Evolutionary conservation across 352 stramenopile species (phyloP).

Genomic region (Thalassiosira exigua): DNA sequence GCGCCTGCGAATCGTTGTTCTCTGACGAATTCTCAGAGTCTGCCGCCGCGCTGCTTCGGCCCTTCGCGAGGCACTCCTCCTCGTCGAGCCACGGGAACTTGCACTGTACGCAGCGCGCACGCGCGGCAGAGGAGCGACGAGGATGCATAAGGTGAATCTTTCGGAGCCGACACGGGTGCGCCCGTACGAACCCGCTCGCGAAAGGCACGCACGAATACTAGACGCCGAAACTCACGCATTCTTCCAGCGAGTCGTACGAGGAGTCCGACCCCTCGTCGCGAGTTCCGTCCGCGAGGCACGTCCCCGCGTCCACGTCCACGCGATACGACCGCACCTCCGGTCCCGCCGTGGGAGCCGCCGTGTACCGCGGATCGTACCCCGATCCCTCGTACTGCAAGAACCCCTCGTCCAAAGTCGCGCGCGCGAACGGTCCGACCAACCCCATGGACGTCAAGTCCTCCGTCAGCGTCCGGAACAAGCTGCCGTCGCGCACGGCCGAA

Average conservation of each 20-base stretch:
- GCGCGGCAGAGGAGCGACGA: too few species aligned
- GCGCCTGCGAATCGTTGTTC: too few species aligned
- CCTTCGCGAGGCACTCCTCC: not conserved
- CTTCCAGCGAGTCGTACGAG: conserved; percentile 21
- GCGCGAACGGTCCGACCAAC: conserved; percentile 7
- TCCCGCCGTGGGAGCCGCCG: not conserved
- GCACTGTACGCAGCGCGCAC: too few species aligned
- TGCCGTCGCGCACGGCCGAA: not conserved
- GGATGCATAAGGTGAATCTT: too few species aligned
- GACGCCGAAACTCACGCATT: conserved; percentile 34
- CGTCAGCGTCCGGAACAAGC: not conserved
- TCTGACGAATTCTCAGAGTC: too few species aligned
- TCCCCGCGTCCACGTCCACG: not conserved
- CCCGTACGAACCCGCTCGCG: too few species aligned
- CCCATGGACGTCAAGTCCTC: conserved; percentile 27
- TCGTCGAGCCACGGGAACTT: not conserved
- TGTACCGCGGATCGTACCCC: not conserved
- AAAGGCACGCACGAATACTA: too few species aligned
- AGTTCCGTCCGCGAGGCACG: conserved; percentile 20
- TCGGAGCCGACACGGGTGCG: too few species aligned
- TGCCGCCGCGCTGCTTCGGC: too few species aligned
- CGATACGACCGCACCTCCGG: not conserved
- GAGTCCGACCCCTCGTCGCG: conserved; percentile 10
- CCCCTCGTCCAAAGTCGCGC: conserved; percentile 18
- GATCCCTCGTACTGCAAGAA: conserved; percentile 9